Evolutionary conservation across 2,329 filamentous ascomycete genomes (phyloP).

Genomic region (Coniochaeta ligniaria): DNA sequence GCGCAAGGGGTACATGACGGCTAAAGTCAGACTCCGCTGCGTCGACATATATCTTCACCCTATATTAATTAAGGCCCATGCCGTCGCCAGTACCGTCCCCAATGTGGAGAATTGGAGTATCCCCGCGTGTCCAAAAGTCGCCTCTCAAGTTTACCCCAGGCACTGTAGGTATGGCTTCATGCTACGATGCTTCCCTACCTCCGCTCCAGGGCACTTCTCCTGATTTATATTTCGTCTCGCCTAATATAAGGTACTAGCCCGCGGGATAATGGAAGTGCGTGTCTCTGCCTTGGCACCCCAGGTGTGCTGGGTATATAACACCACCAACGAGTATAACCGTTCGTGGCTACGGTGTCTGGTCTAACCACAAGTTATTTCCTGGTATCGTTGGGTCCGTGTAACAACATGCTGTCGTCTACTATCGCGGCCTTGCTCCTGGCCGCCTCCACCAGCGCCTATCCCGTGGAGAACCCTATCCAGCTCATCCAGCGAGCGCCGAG

Average conservation of each 20-base stretch:
- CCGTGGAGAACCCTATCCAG: conserved; percentile 24
- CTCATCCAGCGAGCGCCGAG: conserved; percentile 31
- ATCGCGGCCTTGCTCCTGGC: conserved; percentile 5
- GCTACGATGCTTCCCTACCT: background rate
- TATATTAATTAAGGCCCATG: background rate
- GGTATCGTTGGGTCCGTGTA: background rate
- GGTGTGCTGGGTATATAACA: background rate
- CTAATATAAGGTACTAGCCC: background rate
- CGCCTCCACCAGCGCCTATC: conserved; percentile 2
- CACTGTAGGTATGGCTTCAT: background rate
- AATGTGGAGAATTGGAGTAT: background rate
- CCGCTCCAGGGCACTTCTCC: background rate
- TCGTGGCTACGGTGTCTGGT: background rate
- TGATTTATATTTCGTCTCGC: background rate
- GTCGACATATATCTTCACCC: background rate
- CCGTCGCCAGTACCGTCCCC: background rate
- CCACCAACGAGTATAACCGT: background rate
- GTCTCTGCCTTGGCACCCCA: background rate
- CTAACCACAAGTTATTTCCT: background rate
- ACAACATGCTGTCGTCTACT: conserved; percentile 3
- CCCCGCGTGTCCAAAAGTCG: background rate
- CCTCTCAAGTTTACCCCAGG: background rate
- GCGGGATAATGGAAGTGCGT: background rate
- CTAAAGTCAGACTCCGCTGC: background rate
- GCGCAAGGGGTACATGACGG: background rate